Base-by-base conservation (phyloP, 306 rosid genomes). In the Dalbergia oliveri region DNA sequence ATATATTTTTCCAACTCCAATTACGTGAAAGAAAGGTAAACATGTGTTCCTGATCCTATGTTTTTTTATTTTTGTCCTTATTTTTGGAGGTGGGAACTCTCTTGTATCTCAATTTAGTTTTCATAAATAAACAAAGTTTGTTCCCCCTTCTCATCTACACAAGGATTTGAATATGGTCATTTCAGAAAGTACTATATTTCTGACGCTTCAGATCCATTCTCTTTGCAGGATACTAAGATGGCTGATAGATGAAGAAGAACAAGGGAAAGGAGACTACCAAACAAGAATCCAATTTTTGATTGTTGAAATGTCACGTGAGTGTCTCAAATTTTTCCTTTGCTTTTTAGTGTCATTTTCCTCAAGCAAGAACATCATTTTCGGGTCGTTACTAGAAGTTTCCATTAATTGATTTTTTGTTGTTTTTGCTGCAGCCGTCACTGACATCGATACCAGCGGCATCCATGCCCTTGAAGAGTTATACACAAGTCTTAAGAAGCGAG, bases 1-100 rank as follows among this genome's bases (percentile, higher is more conserved):
- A 83, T 95, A 72, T 93, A 95, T 85, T 95, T 95, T 74, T 95
- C 98, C 84, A 95, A 95, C 88, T 95, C 98, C 75, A 93, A 93
- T 44, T 93, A 95, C 83, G 87, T 91, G 16, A 95, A 84, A 78
- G 99, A 95, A 84, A 95, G 99, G 99, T 93, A 87, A 39, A 73
- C 6, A 67, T 58, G 69, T 57, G 39, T 76, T 80, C 39, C 23
- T 82, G 37, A 18, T 82, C 44, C 79, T 67, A 72, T 69, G 44
- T 69, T 12, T 53, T 62, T 62, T 9, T 44, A 5, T 37, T 50
- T 50, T 61, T 35, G 1, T 26, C 31, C 1, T 26, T 57, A 53
- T 57, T 57, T 51, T 14, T 51, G 15, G 54, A 49, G 54, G 54
- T 26, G 54, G 11, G 49, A 0, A 43, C 2, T 43, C 49, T 43